A percentile compares a stretch with the other conserved stretches of the same genome.
Conservation (phyloP, 2,329 filamentous ascomycete species). For the Apiospora sp. region DNA sequence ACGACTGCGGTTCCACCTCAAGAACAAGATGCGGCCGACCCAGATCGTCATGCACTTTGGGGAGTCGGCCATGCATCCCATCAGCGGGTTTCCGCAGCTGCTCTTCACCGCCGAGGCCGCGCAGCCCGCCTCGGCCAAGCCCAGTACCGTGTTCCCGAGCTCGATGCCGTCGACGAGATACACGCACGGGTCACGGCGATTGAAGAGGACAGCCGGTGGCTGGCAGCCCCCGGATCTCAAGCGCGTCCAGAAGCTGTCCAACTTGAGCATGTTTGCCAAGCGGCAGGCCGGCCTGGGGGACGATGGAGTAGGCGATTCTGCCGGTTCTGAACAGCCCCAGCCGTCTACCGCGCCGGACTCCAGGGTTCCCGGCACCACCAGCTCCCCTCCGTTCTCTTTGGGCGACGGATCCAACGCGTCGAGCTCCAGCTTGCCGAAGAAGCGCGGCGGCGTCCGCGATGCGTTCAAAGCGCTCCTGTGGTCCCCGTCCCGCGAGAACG, state of each 20-base stretch:
- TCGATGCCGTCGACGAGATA: constrained; percentile 18
- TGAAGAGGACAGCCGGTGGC: constrained; percentile 8
- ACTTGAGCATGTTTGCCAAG: constrained; percentile 25
- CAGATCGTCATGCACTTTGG: constrained; percentile 27
- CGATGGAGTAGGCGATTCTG: background rate
- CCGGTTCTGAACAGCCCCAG: background rate
- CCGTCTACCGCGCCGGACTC: no score
- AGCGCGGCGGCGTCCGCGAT: background rate
- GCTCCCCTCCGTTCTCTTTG: background rate
- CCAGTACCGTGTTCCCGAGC: background rate
- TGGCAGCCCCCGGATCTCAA: constrained; percentile 25
- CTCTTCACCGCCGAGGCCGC: background rate
- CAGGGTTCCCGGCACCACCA: background rate
- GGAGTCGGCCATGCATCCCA: constrained; percentile 20
- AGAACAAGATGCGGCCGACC: constrained; percentile 23
- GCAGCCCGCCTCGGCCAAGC: background rate
- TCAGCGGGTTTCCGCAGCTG: constrained; percentile 26
- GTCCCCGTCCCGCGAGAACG: background rate
- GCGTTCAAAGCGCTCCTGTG: background rate
- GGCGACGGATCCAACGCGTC: background rate
- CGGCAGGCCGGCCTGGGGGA: background rate
- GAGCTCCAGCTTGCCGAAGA: background rate
- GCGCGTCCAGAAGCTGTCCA: constrained; percentile 1
- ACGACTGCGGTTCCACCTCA: background rate
- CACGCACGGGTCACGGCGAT: constrained; percentile 25